Base-by-base conservation (phyloP, 305 asterid species). In the Fraxinus paxiana region DNA sequence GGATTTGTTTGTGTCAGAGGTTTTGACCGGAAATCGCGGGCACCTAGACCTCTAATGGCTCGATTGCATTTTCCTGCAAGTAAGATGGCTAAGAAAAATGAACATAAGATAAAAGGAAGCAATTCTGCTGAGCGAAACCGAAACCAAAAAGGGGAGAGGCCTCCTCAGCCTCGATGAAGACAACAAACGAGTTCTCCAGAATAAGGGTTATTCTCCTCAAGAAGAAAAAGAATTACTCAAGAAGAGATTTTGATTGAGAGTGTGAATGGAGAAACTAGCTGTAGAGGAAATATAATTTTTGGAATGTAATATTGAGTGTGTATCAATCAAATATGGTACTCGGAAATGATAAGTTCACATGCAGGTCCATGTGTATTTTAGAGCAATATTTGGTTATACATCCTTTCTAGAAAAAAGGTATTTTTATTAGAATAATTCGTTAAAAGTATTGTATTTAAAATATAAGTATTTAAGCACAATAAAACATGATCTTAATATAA, bases 1-100 rank as follows among this genome's bases (percentile, higher is more conserved):
- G 99, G 99, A 67, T 91, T 91, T 77, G 95, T 95, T 82, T 95
- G 99, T 61, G 98, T 95, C 2, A 87, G 99, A 88, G 99, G 98
- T 73, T 94, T 95, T 76, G 97, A 94, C 80, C 86, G 80, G 73
- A 83, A 86, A 86, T 79, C 78, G 28, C 86, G 98, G 86, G 86
- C 95, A 69, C 99, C 99, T 1, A 83, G 91, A 72, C 98, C 99
- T 79, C 90, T 95, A 61, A 86, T 78, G 83, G 90, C 88, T 63
- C 89, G 98, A 82, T 84, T 94, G 87, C 99, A 95, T 80, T 86
- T 86, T 69, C 86, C 95, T 33, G 92, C 95, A 78, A 92, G 95
- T 82, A 92, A 85, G 83, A 54, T 78, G 82, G 79, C 79, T 28
- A 92, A 88, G 86, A 82, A 80, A 79, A 88, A 85, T 48, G 89